Conservation (phyloP, 169 alveolate genomes). For the Plasmodium vinckei region DNA sequence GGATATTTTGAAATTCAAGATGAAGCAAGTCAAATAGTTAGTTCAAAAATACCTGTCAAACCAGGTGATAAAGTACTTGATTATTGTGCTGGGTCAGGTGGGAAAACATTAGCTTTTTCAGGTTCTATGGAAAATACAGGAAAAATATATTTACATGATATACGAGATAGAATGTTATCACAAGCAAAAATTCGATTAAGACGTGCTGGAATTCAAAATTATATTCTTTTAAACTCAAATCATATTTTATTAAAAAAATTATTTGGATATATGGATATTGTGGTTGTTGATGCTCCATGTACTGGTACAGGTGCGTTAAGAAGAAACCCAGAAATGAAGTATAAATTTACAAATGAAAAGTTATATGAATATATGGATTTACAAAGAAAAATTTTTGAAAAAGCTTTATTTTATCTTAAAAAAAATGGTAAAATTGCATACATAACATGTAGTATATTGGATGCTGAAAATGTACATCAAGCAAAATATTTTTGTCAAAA, state of each 20-base stretch:
- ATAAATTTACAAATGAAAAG: constrained; percentile 85
- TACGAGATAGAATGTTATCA: constrained; percentile 71
- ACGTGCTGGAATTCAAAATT: constrained; percentile 94
- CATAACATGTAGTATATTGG: constrained; percentile 91
- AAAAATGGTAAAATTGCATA: constrained; percentile 92
- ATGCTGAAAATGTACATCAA: constrained; percentile 89
- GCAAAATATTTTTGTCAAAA: constrained; percentile 85
- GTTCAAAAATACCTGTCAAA: constrained; percentile 87
- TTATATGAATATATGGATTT: constrained; percentile 72
- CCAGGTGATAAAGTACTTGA: constrained; percentile 94
- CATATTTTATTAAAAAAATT: constrained; percentile 78
- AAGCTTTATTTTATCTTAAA: constrained; percentile 84
- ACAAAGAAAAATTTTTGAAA: constrained; percentile 87
- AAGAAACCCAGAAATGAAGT: constrained; percentile 95
- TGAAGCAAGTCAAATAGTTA: constrained; percentile 91
- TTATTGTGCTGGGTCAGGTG: constrained; percentile 96
- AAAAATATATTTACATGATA: constrained; percentile 92
- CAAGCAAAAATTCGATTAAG: constrained; percentile 92
- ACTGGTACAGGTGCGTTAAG: constrained; percentile 95
- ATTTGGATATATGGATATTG: constrained; percentile 92
- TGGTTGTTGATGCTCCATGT: constrained; percentile 95
- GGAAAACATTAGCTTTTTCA: constrained; percentile 94
- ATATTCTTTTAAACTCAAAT: constrained; percentile 84
- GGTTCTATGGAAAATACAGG: constrained; percentile 92
- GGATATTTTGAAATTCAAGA: constrained; percentile 95